Percentiles rank a stretch among this genome's conserved stretches.
phyloP scores from a whole-genome alignment of 2,329 filamentous ascomycete species.

The Calonectria pteridis region DNA sequence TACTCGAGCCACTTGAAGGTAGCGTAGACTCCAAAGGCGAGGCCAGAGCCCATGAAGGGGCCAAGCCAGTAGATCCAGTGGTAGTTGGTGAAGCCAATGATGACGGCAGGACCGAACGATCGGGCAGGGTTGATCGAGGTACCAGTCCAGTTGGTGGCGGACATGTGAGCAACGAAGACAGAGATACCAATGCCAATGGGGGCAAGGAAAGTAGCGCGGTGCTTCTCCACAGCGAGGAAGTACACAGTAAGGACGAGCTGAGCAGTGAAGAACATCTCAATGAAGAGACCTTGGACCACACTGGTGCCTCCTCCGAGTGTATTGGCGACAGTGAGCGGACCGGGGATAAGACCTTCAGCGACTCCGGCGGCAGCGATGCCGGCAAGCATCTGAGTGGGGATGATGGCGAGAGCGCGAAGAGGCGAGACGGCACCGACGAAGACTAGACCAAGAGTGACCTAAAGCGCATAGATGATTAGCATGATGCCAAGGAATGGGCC shows the following conservation, averaged over 20 bases:
- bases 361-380: constrained; percentile 71
- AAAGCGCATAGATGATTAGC: neutral
- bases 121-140: constrained; percentile 64
- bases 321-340: constrained; percentile 67
- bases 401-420: constrained; percentile 63
- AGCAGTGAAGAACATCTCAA: constrained; percentile 75
- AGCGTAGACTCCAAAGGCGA: constrained; percentile 64
- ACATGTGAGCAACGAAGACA: constrained; percentile 71
- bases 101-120: constrained; percentile 62
- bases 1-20: constrained; percentile 66
- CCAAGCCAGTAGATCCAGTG: constrained; percentile 70
- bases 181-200: constrained; percentile 79
- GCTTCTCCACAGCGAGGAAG: constrained; percentile 80
- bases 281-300: constrained; percentile 71
- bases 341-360: constrained; percentile 69
- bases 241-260: constrained; percentile 74
- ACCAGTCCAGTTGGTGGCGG: constrained; percentile 60
- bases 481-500: neutral
- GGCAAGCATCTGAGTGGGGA: constrained; percentile 69
- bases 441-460: constrained; percentile 71
- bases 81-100: constrained; percentile 58
- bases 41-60: constrained; percentile 61
- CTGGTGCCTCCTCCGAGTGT: constrained; percentile 64
- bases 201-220: constrained; percentile 77
- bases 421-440: constrained; percentile 69